Evolutionary conservation across 2,329 filamentous ascomycete genomes (phyloP).

Genomic region (Zymoseptoria crescenta): DNA sequence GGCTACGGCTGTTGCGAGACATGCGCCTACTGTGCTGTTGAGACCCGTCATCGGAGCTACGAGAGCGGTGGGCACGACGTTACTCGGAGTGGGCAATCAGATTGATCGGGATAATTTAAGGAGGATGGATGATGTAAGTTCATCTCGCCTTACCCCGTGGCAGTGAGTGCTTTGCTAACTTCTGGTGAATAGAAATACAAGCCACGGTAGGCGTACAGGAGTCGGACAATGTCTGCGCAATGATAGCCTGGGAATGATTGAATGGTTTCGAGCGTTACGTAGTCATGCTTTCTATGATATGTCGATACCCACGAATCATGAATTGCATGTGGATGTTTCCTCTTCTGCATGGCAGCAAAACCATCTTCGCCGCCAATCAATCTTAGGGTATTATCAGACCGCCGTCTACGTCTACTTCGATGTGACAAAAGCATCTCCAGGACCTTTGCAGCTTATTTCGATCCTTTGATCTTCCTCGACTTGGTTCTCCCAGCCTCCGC

Average conservation of each 20-base stretch:
- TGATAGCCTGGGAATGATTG: no score
- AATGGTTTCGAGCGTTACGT: neutral
- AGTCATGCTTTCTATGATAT: neutral
- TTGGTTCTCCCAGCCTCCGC: conserved; percentile 2
- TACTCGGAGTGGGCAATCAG: conserved; percentile 87
- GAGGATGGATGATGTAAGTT: conserved; percentile 79
- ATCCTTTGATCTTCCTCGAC: conserved; percentile 1
- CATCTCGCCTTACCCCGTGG: conserved; percentile 3
- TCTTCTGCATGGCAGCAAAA: neutral
- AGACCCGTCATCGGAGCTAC: conserved; percentile 83
- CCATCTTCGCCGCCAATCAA: neutral
- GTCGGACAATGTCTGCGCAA: no score
- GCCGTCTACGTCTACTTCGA: neutral
- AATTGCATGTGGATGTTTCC: neutral
- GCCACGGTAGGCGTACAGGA: conserved; percentile 10
- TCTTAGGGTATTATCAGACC: neutral
- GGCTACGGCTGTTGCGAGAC: conserved; percentile 66
- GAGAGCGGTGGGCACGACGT: conserved; percentile 78
- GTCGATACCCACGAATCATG: neutral
- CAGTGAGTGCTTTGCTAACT: conserved; percentile 10
- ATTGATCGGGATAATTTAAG: conserved; percentile 76
- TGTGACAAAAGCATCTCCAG: neutral
- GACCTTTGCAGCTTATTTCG: neutral
- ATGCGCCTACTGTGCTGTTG: conserved; percentile 88
- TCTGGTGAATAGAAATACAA: conserved; percentile 28